phyloP scores from a whole-genome alignment of 805 yeast genomes.

The Starmerella scarabaei region DNA sequence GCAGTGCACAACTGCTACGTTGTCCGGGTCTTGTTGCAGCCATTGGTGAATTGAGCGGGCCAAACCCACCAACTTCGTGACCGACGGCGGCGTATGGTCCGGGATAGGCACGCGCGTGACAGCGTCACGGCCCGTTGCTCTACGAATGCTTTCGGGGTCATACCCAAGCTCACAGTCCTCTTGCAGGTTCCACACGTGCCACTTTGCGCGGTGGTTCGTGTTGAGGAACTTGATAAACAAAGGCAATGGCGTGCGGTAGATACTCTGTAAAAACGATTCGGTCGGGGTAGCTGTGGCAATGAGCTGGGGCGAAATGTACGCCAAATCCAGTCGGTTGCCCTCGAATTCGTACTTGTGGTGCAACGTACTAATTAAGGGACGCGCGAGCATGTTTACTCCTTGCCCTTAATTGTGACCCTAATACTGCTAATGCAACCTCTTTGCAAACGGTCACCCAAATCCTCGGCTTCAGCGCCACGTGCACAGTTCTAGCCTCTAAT shows the following conservation, averaged over 20 bases:
- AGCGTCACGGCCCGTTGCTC: slow-evolving; percentile 2
- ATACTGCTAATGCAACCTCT: too few relatives aligned
- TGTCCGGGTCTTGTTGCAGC: slow-evolving; percentile 26
- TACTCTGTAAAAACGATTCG: slow-evolving; percentile 30
- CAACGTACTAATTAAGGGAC: slow-evolving; percentile 2
- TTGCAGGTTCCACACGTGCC: slow-evolving; percentile 67
- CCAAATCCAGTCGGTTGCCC: slow-evolving; percentile 38
- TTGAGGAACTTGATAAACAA: slow-evolving; percentile 41
- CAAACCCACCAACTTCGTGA: slow-evolving; percentile 36
- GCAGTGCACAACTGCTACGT: slow-evolving; percentile 68
- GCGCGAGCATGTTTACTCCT: background rate
- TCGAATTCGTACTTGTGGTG: slow-evolving; percentile 5
- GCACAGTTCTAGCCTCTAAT: too few relatives aligned
- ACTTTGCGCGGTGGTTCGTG: slow-evolving; percentile 37
- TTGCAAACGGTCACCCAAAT: too few relatives aligned
- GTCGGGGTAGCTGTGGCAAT: slow-evolving; percentile 73
- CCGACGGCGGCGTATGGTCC: slow-evolving; percentile 69
- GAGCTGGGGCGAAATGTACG: slow-evolving; percentile 50
- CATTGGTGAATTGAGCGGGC: slow-evolving; percentile 36
- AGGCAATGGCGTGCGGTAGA: slow-evolving; percentile 41
- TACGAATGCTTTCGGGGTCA: slow-evolving; percentile 29
- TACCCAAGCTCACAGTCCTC: slow-evolving; percentile 38
- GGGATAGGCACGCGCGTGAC: slow-evolving; percentile 45
- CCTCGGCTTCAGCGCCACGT: too few relatives aligned
- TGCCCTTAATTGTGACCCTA: background rate